phyloP scores from a whole-genome alignment of 139 green algal genomes.

The Asterochloris erici region DNA sequence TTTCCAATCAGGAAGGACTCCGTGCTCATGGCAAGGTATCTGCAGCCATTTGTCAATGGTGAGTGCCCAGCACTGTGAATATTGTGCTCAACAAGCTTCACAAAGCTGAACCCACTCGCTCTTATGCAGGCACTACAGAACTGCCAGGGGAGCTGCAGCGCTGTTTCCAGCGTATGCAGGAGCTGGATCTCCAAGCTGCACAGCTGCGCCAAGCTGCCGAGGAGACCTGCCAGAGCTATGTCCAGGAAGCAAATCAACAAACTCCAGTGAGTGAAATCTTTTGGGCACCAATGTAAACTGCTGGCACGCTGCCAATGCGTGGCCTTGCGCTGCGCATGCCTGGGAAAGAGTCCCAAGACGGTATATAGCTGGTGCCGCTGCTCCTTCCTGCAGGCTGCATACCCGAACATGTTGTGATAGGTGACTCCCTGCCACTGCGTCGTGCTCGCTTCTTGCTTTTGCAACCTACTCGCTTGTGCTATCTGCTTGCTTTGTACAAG shows the following conservation, averaged over 20 bases:
- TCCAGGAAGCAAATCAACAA: conserved; percentile 19
- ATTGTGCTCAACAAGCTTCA: not conserved
- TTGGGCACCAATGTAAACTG: not conserved
- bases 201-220: conserved; percentile 36
- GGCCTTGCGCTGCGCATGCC: not conserved
- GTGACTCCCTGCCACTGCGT: not conserved
- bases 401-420: not conserved
- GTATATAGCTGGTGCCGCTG: no score
- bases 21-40: no score
- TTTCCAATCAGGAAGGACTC: no score
- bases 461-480: not conserved
- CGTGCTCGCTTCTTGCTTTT: not conserved
- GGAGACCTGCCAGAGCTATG: conserved; percentile 13
- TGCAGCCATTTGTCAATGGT: not conserved
- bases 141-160: conserved; percentile 58
- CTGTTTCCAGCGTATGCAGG: conserved; percentile 54
- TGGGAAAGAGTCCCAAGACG: not conserved
- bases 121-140: conserved; percentile 27
- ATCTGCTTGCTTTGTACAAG: not conserved
- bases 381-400: not conserved
- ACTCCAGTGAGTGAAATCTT: not conserved
- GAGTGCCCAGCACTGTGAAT: not conserved
- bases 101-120: not conserved
- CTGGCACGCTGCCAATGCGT: not conserved
- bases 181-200: conserved; percentile 54